Evolutionary conservation across 345 rosid genomes (phyloP).

Genomic region (Citrus cavaleriei): DNA sequence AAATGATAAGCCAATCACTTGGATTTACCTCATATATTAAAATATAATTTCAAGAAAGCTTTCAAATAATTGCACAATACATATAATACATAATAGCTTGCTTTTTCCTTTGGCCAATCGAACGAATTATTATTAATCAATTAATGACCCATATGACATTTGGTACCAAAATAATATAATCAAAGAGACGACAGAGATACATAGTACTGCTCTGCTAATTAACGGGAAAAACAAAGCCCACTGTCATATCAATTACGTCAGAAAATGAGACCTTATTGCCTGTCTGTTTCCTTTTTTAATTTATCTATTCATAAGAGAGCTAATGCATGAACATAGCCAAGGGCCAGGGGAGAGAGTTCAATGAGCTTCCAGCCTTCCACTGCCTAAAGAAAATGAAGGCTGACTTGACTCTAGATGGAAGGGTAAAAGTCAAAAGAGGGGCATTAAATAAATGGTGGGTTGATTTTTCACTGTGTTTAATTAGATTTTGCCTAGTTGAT

Average conservation of each 20-base stretch:
- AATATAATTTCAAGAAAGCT: background rate
- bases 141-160: background rate
- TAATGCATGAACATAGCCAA: background rate
- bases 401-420: constrained; percentile 34
- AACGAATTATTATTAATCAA: background rate
- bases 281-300: constrained; percentile 19
- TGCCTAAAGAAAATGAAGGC: background rate
- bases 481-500: constrained; percentile 19
- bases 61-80: background rate
- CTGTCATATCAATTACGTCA: constrained; percentile 34
- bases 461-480: constrained; percentile 25
- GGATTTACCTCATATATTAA: constrained; percentile 6
- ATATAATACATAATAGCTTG: background rate
- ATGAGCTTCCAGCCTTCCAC: background rate
- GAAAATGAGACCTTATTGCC: constrained; percentile 21
- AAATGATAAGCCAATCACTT: background rate
- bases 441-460: background rate
- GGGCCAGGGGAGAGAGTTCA: constrained; percentile 4
- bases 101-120: background rate
- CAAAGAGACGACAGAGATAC: background rate
- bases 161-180: background rate
- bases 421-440: constrained; percentile 34
- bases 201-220: background rate
- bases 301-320: background rate
- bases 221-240: background rate